Percentiles rank a stretch among this genome's conserved stretches.
Evolutionary conservation across 2,329 filamentous ascomycete species (phyloP).

Genomic region (Neofusicoccum ribis): DNA sequence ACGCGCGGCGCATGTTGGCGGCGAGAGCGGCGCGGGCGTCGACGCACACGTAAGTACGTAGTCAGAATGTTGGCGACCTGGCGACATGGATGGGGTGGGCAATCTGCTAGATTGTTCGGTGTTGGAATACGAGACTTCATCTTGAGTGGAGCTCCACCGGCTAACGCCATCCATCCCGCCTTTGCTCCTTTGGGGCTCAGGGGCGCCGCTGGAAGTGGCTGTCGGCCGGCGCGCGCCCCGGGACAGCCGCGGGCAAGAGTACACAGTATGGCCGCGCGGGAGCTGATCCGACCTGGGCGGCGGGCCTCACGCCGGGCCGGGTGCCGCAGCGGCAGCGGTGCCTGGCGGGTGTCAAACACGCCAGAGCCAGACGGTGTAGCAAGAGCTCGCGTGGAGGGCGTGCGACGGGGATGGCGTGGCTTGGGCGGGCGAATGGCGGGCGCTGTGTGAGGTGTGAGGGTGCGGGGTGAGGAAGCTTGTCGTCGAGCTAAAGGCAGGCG

Average conservation of each 20-base stretch:
- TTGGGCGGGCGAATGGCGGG: neutral
- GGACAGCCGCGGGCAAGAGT: no score
- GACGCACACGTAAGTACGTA: neutral
- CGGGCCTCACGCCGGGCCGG: no score
- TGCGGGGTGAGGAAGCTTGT: conserved; percentile 3
- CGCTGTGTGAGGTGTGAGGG: neutral
- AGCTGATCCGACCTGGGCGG: no score
- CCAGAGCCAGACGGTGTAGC: neutral
- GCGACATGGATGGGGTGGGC: neutral
- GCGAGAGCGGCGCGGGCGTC: neutral
- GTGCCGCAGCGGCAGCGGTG: no score
- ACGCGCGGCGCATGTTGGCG: neutral
- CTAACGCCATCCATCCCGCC: neutral
- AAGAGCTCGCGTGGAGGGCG: neutral
- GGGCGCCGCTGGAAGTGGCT: neutral
- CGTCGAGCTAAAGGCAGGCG: neutral
- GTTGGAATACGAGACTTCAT: conserved; percentile 1
- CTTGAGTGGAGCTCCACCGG: neutral
- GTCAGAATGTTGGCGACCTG: neutral
- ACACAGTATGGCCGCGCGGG: no score
- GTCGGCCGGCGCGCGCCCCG: no score
- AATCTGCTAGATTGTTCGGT: neutral
- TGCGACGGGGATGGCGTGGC: no score
- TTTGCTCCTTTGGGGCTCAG: neutral
- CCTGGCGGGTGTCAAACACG: no score